phyloP scores from a whole-genome alignment of 768 basidiomycete genomes.

The Trametes gibbosa region DNA sequence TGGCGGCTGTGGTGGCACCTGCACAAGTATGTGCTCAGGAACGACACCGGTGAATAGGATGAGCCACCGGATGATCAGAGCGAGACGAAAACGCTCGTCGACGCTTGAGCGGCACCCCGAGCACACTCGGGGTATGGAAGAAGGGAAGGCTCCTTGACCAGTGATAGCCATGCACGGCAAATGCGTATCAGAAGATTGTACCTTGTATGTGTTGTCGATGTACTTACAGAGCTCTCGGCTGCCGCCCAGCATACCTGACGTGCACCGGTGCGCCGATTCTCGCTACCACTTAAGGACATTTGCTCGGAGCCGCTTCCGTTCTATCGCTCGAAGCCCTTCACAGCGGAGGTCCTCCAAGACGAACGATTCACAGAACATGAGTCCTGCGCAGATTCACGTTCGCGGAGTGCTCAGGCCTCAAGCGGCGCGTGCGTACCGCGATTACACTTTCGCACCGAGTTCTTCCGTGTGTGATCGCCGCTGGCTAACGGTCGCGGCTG shows the following conservation, averaged over 20 bases:
- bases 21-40: neutral
- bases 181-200: neutral
- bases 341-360: too few relatives aligned
- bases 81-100: slow-evolving; percentile 6
- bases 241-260: too few relatives aligned
- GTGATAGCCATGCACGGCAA: neutral
- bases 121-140: neutral
- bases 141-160: neutral
- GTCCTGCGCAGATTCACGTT: too few relatives aligned
- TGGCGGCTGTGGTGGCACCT: neutral
- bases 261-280: too few relatives aligned
- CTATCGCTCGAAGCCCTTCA: neutral
- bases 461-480: too few relatives aligned
- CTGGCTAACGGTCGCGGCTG: too few relatives aligned
- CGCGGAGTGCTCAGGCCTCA: too few relatives aligned
- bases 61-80: neutral
- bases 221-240: neutral
- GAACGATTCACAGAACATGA: too few relatives aligned
- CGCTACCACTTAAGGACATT: too few relatives aligned
- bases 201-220: neutral
- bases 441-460: too few relatives aligned
- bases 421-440: too few relatives aligned
- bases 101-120: neutral
- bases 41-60: slow-evolving; percentile 3
- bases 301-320: neutral